Evolutionary conservation across 768 basidiomycete species (phyloP), one percentile per base, ranked within the genome.

Genomic region (Hericium rajendrae): DNA sequence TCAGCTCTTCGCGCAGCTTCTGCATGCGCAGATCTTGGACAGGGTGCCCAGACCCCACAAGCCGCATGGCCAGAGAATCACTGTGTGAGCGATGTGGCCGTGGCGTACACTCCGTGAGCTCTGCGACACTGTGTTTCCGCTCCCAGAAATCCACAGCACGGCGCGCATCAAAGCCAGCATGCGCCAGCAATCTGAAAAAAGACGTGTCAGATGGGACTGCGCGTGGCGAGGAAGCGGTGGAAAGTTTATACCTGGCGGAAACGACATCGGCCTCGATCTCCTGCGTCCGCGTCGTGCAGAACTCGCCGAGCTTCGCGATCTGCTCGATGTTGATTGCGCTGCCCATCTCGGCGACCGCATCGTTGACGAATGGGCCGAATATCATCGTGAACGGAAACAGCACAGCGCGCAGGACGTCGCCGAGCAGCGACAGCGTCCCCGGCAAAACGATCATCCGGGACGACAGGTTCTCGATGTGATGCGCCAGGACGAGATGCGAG

Each of bases 201-300:
- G 16, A 6, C 13, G 38, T 20, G 24, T 15, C 43, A 39, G 13
- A 56, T 37, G 28, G 16, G 46, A 39, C 43, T 59, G 54, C 52
- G 48, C 24, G 51, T 41, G n/a, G 49, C 37, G 18, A 48, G 38
- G 57, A 59, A 56, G 39, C 48, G 20, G 40, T 18, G 41, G n/a
- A 12, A 65, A 76, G 54, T 26, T 26, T 3, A 26, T 60, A 89
- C 89, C 91, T 78, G 6, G 86, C 79, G 12, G 91, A 93, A 39
- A 94, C 92, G 37, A 91, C 72, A 67, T 97, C 94, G 13, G 94
- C 95, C 68, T 99, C 95, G 13, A 90, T 80, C 69, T 99, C 95
- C 68, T 97, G 89, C 48, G 79, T 81, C 57, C 84, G 74, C 58
- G 82, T 90, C 49, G 86, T 91, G 66, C 92, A 94, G 53, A 81